Conservation (phyloP, 1,284 basidiomycete species). For the Calocybe gambosa region DNA sequence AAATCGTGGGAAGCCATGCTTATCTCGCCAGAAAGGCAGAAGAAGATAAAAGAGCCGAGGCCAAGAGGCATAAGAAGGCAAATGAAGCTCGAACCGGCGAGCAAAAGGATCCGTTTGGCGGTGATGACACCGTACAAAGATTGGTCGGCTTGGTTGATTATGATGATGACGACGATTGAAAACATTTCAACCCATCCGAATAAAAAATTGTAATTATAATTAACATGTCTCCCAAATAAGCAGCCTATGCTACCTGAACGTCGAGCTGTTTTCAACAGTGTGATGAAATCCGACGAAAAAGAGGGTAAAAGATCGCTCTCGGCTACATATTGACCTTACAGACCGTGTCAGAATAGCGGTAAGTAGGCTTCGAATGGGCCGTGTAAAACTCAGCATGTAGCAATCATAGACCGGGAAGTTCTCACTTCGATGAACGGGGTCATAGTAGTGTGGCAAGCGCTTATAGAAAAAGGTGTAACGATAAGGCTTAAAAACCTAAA, state of each 20-base stretch:
- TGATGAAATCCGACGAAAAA: constrained; percentile 7
- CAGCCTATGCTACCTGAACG: constrained; percentile 2
- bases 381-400: no score
- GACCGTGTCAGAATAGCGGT: constrained; percentile 27
- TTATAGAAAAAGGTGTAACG: background rate
- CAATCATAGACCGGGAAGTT: no score
- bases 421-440: no score
- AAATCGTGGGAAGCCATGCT: constrained; percentile 80
- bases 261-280: constrained; percentile 5
- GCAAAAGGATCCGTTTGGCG: constrained; percentile 64
- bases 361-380: constrained; percentile 29
- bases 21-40: constrained; percentile 62
- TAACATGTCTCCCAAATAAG: constrained; percentile 16
- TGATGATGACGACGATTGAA: constrained; percentile 36
- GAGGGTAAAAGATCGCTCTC: constrained; percentile 29
- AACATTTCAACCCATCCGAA: background rate
- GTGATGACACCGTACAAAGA: constrained; percentile 32
- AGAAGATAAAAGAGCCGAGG: constrained; percentile 57
- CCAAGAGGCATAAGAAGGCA: constrained; percentile 63
- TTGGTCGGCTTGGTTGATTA: constrained; percentile 44
- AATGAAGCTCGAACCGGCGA: constrained; percentile 44
- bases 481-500: constrained; percentile 19
- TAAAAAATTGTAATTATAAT: background rate
- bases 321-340: constrained; percentile 64
- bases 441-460: no score